Percentiles rank a stretch among this genome's conserved stretches.
phyloP scores from a whole-genome alignment of 1,284 basidiomycete species.

The Amylostereum chailletii region DNA sequence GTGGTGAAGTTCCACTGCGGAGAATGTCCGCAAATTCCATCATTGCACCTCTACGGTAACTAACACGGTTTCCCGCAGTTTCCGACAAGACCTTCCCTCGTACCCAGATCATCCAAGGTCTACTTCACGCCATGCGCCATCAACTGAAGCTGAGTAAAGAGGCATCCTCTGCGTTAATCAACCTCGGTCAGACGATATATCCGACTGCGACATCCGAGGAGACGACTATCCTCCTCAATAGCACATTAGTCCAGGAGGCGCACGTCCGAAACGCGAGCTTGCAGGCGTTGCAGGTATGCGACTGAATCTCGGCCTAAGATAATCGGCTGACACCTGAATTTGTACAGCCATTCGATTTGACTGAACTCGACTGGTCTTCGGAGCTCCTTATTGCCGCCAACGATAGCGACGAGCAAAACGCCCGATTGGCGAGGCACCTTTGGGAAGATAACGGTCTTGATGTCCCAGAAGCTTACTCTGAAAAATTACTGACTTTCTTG shows the following conservation, averaged over 20 bases:
- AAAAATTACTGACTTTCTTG: conserved; percentile 59
- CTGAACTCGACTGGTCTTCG: conserved; percentile 88
- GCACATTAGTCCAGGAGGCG: conserved; percentile 81
- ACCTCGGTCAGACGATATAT: conserved; percentile 79
- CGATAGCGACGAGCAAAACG: conserved; percentile 90
- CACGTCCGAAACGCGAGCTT: conserved; percentile 86
- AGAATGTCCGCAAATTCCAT: conserved; percentile 54
- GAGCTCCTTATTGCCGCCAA: conserved; percentile 88
- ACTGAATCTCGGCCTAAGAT: not conserved
- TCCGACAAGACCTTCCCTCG: conserved; percentile 67
- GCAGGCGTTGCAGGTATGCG: conserved; percentile 77
- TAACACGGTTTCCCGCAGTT: conserved; percentile 35
- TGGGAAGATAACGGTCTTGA: conserved; percentile 98
- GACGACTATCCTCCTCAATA: conserved; percentile 58
- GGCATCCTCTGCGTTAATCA: conserved; percentile 76
- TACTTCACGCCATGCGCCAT: conserved; percentile 69
- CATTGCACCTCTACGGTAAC: conserved; percentile 1
- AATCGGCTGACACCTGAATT: not conserved
- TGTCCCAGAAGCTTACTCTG: conserved; percentile 69
- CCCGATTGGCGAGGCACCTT: conserved; percentile 69
- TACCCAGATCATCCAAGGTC: conserved; percentile 56
- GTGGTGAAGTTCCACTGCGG: conserved; percentile 82
- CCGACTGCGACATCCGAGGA: conserved; percentile 59
- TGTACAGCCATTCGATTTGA: conserved; percentile 83
- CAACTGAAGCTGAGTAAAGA: conserved; percentile 85